These are phyloP conservation scores for Prunus mira DNA, from an alignment of 306 rosid genomes.

Conservation along the genomic window DNA sequence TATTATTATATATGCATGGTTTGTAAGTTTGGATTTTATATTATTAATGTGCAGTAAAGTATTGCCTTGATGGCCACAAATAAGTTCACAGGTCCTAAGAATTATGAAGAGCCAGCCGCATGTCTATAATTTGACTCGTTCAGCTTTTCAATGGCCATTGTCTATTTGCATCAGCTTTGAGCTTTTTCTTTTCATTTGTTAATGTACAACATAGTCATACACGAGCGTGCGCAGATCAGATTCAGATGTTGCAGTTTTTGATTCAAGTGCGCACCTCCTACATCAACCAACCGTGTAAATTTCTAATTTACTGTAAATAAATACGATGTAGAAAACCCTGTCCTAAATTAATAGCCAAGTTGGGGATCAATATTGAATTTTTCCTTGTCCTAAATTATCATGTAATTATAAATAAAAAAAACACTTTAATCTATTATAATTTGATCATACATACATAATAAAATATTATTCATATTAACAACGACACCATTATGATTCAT, in stretches of 20 bases:
- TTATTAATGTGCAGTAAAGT: not conserved
- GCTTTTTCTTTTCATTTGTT: not conserved
- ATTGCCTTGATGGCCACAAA: slow-evolving; percentile 21
- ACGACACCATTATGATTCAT: not conserved
- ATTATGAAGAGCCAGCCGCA: slow-evolving; percentile 15
- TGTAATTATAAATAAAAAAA: not conserved
- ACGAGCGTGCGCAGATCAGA: not conserved
- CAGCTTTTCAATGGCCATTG: slow-evolving; percentile 23
- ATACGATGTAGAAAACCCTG: no score
- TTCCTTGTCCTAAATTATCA: slow-evolving; percentile 32
- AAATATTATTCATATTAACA: not conserved
- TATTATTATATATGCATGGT: not conserved
- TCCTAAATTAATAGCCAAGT: slow-evolving; percentile 21
- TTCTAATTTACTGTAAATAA: not conserved
- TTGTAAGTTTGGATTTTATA: not conserved
- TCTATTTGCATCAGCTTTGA: slow-evolving; percentile 3
- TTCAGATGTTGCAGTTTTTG: not conserved
- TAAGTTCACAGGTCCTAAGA: slow-evolving; percentile 18
- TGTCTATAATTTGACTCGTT: slow-evolving; percentile 37
- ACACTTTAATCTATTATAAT: not conserved
- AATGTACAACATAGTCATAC: not conserved
- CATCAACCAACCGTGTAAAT: no score
- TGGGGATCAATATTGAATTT: slow-evolving; percentile 25
- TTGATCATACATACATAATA: not conserved
- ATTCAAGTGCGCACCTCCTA: not conserved